A percentile compares a stretch with the other conserved stretches of the same genome.
Conservation (phyloP, 306 rosid genomes). For the Dryas octopetala region DNA sequence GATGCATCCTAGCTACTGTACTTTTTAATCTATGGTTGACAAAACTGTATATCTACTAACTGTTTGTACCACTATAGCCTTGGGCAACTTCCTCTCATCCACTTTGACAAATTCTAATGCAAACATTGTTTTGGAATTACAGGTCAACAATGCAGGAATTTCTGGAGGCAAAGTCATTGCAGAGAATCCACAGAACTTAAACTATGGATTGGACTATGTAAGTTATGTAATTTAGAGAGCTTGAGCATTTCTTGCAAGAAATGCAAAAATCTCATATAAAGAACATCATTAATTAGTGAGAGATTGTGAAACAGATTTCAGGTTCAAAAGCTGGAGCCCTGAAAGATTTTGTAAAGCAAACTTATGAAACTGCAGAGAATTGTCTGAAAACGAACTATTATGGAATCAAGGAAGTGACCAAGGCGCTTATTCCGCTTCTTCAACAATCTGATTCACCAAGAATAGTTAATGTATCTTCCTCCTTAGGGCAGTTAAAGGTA, state of each 20-base stretch:
- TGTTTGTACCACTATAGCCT: no score
- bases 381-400: conserved; percentile 43
- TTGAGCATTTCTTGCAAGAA: no score
- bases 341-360: conserved; percentile 21
- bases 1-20: no score
- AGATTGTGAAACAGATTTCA: conserved; percentile 5
- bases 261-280: background rate
- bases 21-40: no score
- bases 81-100: no score
- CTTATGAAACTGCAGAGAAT: conserved; percentile 29
- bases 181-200: no score
- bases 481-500: conserved; percentile 37
- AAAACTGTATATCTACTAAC: no score
- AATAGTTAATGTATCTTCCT: conserved; percentile 43
- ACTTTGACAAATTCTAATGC: no score
- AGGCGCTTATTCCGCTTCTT: conserved; percentile 46
- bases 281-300: background rate
- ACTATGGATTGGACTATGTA: no score
- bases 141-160: conserved; percentile 17
- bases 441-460: conserved; percentile 47
- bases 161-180: background rate
- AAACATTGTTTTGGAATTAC: no score
- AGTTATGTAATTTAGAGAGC: no score
- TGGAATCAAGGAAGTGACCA: conserved; percentile 34
- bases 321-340: background rate